Base-by-base conservation (phyloP, 2,329 filamentous ascomycete species). In the Diaporthe batatas region DNA sequence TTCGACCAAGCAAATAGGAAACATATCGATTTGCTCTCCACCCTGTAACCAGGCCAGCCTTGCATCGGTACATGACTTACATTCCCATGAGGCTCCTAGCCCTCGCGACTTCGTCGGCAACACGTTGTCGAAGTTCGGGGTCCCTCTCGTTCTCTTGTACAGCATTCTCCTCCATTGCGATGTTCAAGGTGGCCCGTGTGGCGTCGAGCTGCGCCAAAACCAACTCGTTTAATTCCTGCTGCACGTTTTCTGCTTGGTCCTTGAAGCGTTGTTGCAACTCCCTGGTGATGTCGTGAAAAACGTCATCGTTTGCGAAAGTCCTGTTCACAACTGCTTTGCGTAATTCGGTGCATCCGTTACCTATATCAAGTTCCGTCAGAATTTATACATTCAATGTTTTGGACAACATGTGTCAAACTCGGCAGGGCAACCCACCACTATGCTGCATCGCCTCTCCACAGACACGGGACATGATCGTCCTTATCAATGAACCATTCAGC, bases 61-160 rank as follows among this genome's bases (percentile, higher is more conserved):
- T 39, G 11, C 36, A 39, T 1, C 10, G 36, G 12, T 23, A 11
- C 16, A 11, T 23, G n/a, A 8, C 25, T 12, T 23, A 65, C 2
- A 12, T 6, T 73, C 80, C 73, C 73, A 83, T 65, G 10, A 51
- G 10, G 6, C 25, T 23, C 16, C 59, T 10, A 18, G 47, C 18
- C 21, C 11, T 65, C 1, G 44, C 18, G 51, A 65, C 42, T 36
- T 65, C 59, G 14, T 18, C 44, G 14, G 59, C 59, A 2, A 65
- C 59, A 10, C 29, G 59, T 29, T 34, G 25, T 1, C 25, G 44
- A n/a, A 65, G 51, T 3, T 65, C 44, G 5, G 44, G 59, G 8
- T 65, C 59, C 18, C 59, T 51, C 32, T 51, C 59, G 29, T 42
- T 51, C 16, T 65, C 59, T 5, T 65, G 29, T 1, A 21, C 59